Evolutionary conservation across 1,284 basidiomycete species (phyloP), one percentile per base, ranked within the genome.

Genomic region (Peniophora sp.): DNA sequence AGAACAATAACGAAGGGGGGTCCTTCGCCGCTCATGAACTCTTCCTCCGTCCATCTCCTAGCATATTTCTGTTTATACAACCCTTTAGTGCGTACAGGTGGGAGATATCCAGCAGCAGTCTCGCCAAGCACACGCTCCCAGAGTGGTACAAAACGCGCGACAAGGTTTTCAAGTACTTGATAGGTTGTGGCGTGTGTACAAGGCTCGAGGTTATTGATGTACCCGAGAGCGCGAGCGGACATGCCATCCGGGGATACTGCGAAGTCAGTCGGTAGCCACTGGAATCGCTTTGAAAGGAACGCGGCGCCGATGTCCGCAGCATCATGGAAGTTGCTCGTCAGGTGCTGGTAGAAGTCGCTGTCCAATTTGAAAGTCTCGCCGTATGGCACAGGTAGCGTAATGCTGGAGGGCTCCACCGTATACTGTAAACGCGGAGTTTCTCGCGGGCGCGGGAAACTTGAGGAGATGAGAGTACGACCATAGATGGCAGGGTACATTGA

Each of bases 401-500:
- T 32, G 12, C 6, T 32, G 12, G 27, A 5, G 27, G 27, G 27
- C 6, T 32, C 27, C 12, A 32, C 12, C 27, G 27, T 32, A 32
- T 32, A 32, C 27, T 32, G 27, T 5, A 12, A 12, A 32, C 27
- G 27, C 27, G 27, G 27, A 32, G 12, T 12, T 5, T 32, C 27
- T 32, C 27, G 27, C 27, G 27, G 5, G 12, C 27, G 27, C 27
- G 12, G 27, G 12, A 12, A 32, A 32, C 12, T 6, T 5, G 27
- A 12, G 5, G 5, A 11, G 20, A 41, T 32, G 12, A 45, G 9
- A 22, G 53, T 47, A 12, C 50, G 55, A n/a, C 46, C 46, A 45
- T 54, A 52, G 38, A 52, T 35, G 11, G 50, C 27, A 34, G 47
- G 51, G 53, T 52, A 52, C 2, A 56, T 47, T 32, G 47, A 50